phyloP scores from a whole-genome alignment of 495 filamentous ascomycete genomes.

The Apiosordaria backusii region DNA sequence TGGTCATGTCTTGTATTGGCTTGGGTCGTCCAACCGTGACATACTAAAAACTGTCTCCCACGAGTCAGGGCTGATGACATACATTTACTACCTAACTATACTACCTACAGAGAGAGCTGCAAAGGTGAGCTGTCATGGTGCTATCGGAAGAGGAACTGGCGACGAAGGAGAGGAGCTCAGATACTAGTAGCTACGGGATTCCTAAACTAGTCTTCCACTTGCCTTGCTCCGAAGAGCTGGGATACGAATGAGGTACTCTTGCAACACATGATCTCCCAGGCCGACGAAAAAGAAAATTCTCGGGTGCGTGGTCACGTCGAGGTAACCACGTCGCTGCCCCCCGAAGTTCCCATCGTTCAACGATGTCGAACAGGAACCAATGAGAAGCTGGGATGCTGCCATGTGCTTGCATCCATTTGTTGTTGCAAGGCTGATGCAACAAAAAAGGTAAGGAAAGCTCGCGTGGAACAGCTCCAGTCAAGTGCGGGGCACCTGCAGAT shows the following conservation, averaged over 20 bases:
- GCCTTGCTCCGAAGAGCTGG: not conserved
- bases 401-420: conserved; percentile 27
- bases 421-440: conserved; percentile 24
- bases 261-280: not conserved
- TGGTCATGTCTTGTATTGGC: not conserved
- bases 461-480: conserved; percentile 5
- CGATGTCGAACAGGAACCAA: conserved; percentile 20
- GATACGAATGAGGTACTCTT: not conserved
- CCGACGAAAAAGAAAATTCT: not conserved
- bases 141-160: not conserved
- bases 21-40: not conserved
- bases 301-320: not conserved
- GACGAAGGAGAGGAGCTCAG: not conserved
- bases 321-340: not conserved
- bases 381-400: conserved; percentile 19
- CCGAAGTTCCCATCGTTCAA: too few species aligned
- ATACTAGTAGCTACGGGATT: not conserved
- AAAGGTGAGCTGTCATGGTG: not conserved
- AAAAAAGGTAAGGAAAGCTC: not conserved
- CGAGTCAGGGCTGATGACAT: not conserved
- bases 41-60: not conserved
- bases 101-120: not conserved
- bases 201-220: not conserved
- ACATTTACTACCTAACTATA: not conserved
- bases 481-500: conserved; percentile 22